Evolutionary conservation across 148 eudicot genomes (phyloP).

Genomic region (Amaranthus cruentus): DNA sequence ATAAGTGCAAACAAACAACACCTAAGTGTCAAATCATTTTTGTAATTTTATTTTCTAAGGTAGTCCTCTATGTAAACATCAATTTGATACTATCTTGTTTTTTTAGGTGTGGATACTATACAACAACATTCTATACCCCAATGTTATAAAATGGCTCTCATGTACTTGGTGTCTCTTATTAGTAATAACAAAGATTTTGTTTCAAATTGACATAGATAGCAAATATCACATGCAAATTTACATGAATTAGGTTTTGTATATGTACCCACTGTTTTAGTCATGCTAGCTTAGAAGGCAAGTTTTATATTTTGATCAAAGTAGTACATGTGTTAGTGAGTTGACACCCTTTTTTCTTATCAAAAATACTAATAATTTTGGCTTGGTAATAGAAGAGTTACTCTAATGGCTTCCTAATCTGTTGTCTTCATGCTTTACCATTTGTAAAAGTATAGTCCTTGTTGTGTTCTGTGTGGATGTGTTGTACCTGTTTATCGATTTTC

Average conservation of each 20-base stretch:
- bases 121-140: not conserved
- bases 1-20: no score
- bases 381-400: not conserved
- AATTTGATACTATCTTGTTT: not conserved
- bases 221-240: no score
- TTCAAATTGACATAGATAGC: no score
- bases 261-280: not conserved
- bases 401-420: not conserved
- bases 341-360: not conserved
- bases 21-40: no score
- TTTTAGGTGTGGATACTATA: conserved; percentile 2
- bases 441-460: not conserved
- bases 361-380: not conserved
- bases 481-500: no score
- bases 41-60: no score
- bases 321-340: not conserved
- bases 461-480: no score
- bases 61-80: not conserved
- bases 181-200: no score
- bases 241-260: not conserved
- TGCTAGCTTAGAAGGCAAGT: conserved; percentile 13
- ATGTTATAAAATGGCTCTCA: no score
- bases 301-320: not conserved
- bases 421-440: not conserved
- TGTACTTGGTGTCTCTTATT: no score